These are phyloP conservation scores for Pistacia atlantica DNA, from an alignment of 345 rosid genomes.

Conservation along the genomic window DNA sequence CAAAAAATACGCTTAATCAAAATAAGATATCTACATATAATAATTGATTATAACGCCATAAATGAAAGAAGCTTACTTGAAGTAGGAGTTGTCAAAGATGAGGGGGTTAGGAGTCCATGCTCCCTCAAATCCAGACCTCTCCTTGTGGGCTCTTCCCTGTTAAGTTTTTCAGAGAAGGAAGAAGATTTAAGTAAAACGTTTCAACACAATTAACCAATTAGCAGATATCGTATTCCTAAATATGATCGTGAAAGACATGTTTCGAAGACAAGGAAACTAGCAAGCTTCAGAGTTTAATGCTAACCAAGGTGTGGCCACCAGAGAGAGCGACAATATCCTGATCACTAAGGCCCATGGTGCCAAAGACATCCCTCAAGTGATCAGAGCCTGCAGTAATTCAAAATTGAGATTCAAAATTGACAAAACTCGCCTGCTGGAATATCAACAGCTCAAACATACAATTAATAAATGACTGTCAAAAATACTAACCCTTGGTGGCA, in stretches of 20 bases:
- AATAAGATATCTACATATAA: not conserved
- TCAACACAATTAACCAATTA: not conserved
- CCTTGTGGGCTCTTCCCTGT: slow-evolving; percentile 95
- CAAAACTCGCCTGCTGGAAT: not conserved
- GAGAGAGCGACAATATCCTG: slow-evolving; percentile 91
- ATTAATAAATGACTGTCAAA: not conserved
- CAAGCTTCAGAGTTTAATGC: slow-evolving; percentile 13
- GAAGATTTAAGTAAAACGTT: not conserved
- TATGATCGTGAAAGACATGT: not conserved
- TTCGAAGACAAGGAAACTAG: not conserved
- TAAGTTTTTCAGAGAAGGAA: slow-evolving; percentile 1
- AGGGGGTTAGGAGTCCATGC: slow-evolving; percentile 91
- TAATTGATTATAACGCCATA: not conserved
- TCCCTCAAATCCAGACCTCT: slow-evolving; percentile 97
- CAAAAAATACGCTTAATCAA: not conserved
- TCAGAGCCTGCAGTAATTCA: slow-evolving; percentile 51
- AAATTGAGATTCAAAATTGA: not conserved
- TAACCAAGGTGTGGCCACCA: slow-evolving; percentile 96
- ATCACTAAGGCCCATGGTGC: slow-evolving; percentile 82
- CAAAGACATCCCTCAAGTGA: slow-evolving; percentile 80
- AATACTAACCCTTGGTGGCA: slow-evolving; percentile 73
- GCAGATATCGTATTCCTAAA: not conserved
- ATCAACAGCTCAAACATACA: not conserved
- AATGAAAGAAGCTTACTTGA: slow-evolving; percentile 49
- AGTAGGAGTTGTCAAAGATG: slow-evolving; percentile 90